Conservation (phyloP, 441 rosid species). For the Theobroma grandiflorum region DNA sequence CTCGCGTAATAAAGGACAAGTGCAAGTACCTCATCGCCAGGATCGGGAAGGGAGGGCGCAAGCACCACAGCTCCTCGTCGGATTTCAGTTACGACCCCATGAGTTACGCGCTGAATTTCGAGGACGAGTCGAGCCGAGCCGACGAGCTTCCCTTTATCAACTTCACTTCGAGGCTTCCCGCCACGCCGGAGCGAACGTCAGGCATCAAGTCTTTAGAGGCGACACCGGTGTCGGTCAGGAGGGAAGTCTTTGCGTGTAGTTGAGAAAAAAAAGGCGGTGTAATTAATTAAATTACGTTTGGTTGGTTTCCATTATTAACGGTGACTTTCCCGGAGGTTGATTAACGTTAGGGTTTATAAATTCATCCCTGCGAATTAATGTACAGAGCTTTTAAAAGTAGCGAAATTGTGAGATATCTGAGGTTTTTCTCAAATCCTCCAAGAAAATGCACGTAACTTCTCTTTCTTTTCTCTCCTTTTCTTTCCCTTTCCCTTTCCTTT, state of each 20-base stretch:
- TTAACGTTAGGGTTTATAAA: background rate
- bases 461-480: too few relatives aligned
- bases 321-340: background rate
- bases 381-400: background rate
- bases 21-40: conserved; percentile 46
- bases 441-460: too few relatives aligned
- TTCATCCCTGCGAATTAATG: background rate
- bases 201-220: background rate
- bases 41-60: conserved; percentile 39
- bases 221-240: background rate
- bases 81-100: conserved; percentile 63
- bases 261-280: background rate
- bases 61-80: conserved; percentile 45
- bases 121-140: conserved; percentile 43
- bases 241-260: background rate
- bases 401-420: background rate
- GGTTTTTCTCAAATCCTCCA: background rate
- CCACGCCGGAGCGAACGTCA: conserved; percentile 40
- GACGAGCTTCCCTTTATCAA: conserved; percentile 41
- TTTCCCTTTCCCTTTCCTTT: too few relatives aligned
- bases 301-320: background rate
- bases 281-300: background rate
- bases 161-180: conserved; percentile 62
- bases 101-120: conserved; percentile 70
- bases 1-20: conserved; percentile 51